A percentile compares a stretch with the other conserved stretches of the same genome.
Evolutionary conservation across 2,329 filamentous ascomycete species (phyloP).

Genomic region (Sporothrix protearum): DNA sequence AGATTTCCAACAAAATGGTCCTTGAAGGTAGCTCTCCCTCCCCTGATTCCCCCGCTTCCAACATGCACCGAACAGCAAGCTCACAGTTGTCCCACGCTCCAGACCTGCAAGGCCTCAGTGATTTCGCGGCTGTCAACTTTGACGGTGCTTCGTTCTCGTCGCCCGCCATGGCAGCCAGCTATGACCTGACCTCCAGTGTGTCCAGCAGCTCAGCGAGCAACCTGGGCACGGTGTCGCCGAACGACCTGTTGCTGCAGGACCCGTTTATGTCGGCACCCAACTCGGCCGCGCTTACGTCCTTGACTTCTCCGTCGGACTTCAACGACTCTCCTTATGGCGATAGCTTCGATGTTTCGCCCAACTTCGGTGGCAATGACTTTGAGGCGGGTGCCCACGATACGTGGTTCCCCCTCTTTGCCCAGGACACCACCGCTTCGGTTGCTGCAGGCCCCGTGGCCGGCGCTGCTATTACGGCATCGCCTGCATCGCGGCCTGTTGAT

Average conservation of each 20-base stretch:
- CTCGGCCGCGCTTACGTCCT: conserved; percentile 73
- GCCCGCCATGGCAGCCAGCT: conserved; percentile 48
- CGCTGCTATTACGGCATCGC: conserved; percentile 41
- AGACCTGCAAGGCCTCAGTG: conserved; percentile 56
- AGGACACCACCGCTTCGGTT: conserved; percentile 35
- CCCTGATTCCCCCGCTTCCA: conserved; percentile 27
- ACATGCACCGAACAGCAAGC: conserved; percentile 22
- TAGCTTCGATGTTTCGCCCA: conserved; percentile 73
- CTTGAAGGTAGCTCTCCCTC: conserved; percentile 48
- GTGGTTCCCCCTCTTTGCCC: conserved; percentile 74
- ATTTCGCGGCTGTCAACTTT: conserved; percentile 50
- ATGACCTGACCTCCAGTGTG: conserved; percentile 47
- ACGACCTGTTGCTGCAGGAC: conserved; percentile 71
- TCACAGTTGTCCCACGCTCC: conserved; percentile 37
- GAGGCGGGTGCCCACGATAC: conserved; percentile 48
- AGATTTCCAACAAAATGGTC: conserved; percentile 47
- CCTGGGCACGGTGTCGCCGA: conserved; percentile 74
- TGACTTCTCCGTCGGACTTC: conserved; percentile 80
- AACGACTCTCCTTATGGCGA: conserved; percentile 75
- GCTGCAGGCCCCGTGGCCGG: conserved; percentile 18
- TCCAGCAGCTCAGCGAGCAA: conserved; percentile 50
- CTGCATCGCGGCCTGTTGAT: conserved; percentile 40
- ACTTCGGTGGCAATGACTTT: conserved; percentile 62
- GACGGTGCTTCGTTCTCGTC: conserved; percentile 55
- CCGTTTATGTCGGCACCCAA: conserved; percentile 72